Evolutionary conservation across 805 yeast species (phyloP), one percentile per base, ranked within the genome.

Genomic region (Cyberlindnera veronae): DNA sequence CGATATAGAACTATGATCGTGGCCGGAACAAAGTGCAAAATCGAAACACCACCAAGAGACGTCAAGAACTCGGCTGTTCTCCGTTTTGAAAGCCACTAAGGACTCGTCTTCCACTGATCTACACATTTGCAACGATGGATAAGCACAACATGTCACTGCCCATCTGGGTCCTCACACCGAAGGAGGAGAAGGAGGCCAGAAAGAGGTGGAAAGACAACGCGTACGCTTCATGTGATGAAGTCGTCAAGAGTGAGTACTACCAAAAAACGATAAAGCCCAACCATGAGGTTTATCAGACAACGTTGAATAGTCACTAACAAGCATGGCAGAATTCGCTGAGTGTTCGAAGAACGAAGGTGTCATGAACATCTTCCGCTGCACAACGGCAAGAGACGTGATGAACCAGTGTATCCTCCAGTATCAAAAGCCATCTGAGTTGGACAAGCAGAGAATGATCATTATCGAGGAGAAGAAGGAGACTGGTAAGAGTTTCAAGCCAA

Each of bases 161-260:
- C 1, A 66, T 75, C 11, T 85, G 95, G 95, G 74, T 83, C 47
- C 65, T 85, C 17, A 75, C 86, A 0, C 91, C 93, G 12, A 73
- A 71, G 47, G 93, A 85, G 57, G 95, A 85, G 56, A 79, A 79
- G 61, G 74, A 78, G 43, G 79, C 83, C 26, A 77, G 84, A 53
- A 78, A 74, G 50, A 74, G 84, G 52, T 79, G 90, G 81, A 77
- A 84, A 58, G 72, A 67, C 42, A 69, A 69, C 53, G 76, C 91
- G 0, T 84, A 84, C 67, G 71, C 74, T 32, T 60, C 64, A 41
- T 85, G 95, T 58, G 86, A 79, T 51, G 81, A 73, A 15, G 63
- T 69, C 34, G 96, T 90, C 24, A 81, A 75, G 42, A 74, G 79
- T 50, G 67, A 70, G 70, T 79, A 88, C 64, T 11, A 11, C 11